Evolutionary conservation across 2,329 filamentous ascomycete species (phyloP).

Genomic region (Neoscytalidium dimidiatum): DNA sequence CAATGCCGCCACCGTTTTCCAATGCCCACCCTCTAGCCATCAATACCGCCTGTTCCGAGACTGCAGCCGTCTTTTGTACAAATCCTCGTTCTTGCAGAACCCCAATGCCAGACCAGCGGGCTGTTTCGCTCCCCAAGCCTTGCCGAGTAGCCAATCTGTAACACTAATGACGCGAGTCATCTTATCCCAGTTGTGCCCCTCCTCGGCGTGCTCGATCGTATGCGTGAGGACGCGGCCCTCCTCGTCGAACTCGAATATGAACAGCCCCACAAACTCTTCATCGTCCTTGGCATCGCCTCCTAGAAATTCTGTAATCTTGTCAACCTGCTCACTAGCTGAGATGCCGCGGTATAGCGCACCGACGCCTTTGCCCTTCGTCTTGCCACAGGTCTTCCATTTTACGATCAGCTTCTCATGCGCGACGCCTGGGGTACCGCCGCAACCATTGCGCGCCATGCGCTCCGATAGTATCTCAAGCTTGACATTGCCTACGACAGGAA

Average conservation of each 20-base stretch:
- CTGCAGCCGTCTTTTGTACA: slow-evolving; percentile 32
- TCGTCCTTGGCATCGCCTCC: slow-evolving; percentile 49
- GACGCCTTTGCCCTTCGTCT: slow-evolving; percentile 48
- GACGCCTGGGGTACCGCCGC: slow-evolving; percentile 37
- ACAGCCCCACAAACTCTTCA: slow-evolving; percentile 85
- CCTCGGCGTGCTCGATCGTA: slow-evolving; percentile 91
- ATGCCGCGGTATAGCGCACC: slow-evolving; percentile 47
- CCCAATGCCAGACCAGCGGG: slow-evolving; percentile 18
- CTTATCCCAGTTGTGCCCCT: slow-evolving; percentile 79
- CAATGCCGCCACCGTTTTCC: not conserved
- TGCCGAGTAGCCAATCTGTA: slow-evolving; percentile 91
- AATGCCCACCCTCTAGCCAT: slow-evolving; percentile 18
- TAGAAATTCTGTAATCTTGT: slow-evolving; percentile 58
- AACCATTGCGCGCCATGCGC: slow-evolving; percentile 70
- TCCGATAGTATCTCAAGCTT: slow-evolving; percentile 85
- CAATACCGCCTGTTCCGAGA: not conserved
- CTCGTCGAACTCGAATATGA: slow-evolving; percentile 93
- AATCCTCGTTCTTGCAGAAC: slow-evolving; percentile 20
- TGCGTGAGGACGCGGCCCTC: slow-evolving; percentile 83
- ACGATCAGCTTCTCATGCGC: slow-evolving; percentile 82
- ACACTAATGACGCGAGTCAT: slow-evolving; percentile 85
- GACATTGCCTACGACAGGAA: slow-evolving; percentile 89
- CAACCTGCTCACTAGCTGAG: slow-evolving; percentile 48
- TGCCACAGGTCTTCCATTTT: slow-evolving; percentile 76
- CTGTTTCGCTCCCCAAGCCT: slow-evolving; percentile 60